A percentile compares a stretch with the other conserved stretches of the same genome.
phyloP scores from a whole-genome alignment of 805 yeast genomes.

The Starmerella davenportii region DNA sequence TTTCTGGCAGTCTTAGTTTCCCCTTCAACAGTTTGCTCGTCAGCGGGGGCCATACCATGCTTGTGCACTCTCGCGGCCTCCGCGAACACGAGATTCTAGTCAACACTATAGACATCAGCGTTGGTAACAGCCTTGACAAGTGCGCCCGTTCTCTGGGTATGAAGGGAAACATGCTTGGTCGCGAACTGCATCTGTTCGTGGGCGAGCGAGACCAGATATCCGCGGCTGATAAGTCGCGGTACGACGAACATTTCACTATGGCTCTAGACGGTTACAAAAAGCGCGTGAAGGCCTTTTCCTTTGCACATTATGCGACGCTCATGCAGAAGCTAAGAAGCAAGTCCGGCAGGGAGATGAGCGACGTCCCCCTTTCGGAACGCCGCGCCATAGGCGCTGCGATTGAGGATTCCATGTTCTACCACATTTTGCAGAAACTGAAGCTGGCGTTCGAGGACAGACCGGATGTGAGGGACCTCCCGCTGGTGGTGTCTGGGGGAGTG shows the following conservation, averaged over 20 bases:
- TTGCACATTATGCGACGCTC: constrained; percentile 54
- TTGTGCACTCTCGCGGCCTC: constrained; percentile 47
- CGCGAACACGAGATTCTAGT: constrained; percentile 53
- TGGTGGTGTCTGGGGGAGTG: constrained; percentile 85
- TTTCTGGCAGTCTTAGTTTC: constrained; percentile 38
- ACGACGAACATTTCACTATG: constrained; percentile 24
- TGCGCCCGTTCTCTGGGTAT: constrained; percentile 76
- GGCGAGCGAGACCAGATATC: constrained; percentile 18
- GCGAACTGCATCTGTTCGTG: constrained; percentile 50
- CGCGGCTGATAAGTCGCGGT: not conserved
- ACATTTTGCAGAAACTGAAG: constrained; percentile 46
- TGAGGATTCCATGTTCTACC: constrained; percentile 54
- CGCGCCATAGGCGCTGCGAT: constrained; percentile 20
- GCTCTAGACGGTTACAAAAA: constrained; percentile 35
- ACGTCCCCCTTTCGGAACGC: constrained; percentile 11
- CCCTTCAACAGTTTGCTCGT: constrained; percentile 62
- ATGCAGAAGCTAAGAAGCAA: constrained; percentile 24
- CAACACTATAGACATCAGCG: constrained; percentile 71
- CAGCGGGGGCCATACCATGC: constrained; percentile 90
- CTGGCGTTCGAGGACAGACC: constrained; percentile 26
- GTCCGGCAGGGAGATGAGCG: constrained; percentile 7
- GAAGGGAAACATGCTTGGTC: constrained; percentile 69
- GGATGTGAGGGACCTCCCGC: constrained; percentile 18
- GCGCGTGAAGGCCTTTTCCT: constrained; percentile 42
- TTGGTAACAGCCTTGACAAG: constrained; percentile 86